Conservation (phyloP, 768 basidiomycete species). For the Daedaleopsis sinensis region DNA sequence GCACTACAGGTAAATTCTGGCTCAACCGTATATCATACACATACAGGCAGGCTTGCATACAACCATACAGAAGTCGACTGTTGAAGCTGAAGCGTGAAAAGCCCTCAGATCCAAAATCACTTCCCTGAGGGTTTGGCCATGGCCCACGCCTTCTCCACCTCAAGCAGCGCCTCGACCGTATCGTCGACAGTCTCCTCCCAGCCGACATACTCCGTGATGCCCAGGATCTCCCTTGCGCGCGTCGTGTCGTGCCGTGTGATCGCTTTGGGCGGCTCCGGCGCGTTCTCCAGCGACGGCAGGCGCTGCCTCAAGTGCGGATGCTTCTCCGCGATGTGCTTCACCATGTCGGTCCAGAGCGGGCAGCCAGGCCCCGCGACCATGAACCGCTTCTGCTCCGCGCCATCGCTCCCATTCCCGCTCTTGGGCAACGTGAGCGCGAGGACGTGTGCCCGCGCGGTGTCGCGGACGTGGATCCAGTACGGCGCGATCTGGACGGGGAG, state of each 20-base stretch:
- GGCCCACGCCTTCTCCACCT: background rate
- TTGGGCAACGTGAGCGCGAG: slow-evolving; percentile 21
- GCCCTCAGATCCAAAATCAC: too few relatives aligned
- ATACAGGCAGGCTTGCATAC: too few relatives aligned
- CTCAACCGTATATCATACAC: too few relatives aligned
- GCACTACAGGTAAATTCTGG: too few relatives aligned
- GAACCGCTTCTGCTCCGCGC: slow-evolving; percentile 23
- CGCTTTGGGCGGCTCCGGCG: background rate
- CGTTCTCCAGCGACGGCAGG: slow-evolving; percentile 16
- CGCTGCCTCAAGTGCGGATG: slow-evolving; percentile 30
- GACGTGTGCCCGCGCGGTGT: slow-evolving; percentile 35
- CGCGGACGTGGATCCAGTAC: slow-evolving; percentile 32
- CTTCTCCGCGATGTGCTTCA: slow-evolving; percentile 21
- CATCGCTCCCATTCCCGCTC: background rate
- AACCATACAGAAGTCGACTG: too few relatives aligned
- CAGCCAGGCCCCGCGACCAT: slow-evolving; percentile 23
- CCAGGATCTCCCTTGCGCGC: background rate
- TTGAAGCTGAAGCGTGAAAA: too few relatives aligned
- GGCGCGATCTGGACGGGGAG: slow-evolving; percentile 25
- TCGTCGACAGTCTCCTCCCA: background rate
- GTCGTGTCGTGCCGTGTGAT: background rate
- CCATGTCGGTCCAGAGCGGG: slow-evolving; percentile 29
- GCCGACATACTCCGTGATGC: background rate
- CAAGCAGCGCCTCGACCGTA: background rate
- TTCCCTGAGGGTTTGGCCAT: background rate